phyloP scores from a whole-genome alignment of 1,139 yeast genomes.

The Sporopachydermia cereana region DNA sequence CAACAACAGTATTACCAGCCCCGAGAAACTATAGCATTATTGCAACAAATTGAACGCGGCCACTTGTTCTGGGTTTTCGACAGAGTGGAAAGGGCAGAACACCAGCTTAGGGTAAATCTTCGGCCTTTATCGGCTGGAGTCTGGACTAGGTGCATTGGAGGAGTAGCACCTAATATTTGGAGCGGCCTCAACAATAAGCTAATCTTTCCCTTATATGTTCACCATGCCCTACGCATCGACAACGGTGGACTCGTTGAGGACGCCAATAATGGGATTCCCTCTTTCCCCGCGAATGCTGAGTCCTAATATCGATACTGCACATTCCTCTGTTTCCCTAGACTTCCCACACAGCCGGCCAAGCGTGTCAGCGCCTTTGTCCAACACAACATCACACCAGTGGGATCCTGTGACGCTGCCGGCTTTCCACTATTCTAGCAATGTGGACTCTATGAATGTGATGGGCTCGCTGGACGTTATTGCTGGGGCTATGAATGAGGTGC shows the following conservation, averaged over 20 bases:
- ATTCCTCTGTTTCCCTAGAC: constrained; percentile 1
- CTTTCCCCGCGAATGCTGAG: neutral
- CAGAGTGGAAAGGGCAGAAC: no score
- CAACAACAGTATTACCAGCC: no score
- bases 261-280: neutral
- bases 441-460: neutral
- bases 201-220: neutral
- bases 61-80: no score
- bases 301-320: constrained; percentile 3
- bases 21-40: no score
- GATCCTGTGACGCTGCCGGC: constrained; percentile 3
- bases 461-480: neutral
- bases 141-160: no score
- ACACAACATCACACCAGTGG: neutral
- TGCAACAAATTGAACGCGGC: no score
- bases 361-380: neutral
- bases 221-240: neutral
- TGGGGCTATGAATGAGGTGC: neutral
- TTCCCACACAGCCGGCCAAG: constrained; percentile 4
- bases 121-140: no score
- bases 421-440: neutral
- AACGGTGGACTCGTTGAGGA: neutral
- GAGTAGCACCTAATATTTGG: no score
- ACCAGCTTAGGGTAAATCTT: no score
- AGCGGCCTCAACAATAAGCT: no score